phyloP scores from a whole-genome alignment of 148 eudicot genomes.

The Silene uniflora region DNA sequence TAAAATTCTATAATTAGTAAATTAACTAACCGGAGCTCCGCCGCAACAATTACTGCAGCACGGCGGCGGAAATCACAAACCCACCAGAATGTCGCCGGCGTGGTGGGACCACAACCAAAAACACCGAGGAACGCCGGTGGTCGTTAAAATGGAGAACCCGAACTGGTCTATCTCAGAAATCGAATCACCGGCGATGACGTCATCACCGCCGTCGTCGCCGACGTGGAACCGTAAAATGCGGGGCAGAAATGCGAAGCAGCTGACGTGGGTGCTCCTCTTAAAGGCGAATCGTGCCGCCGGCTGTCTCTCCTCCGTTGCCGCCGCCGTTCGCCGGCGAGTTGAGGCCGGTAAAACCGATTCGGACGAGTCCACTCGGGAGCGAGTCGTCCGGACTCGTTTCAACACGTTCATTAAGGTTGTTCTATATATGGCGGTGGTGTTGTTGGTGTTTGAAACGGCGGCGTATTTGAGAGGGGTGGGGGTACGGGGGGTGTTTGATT shows the following conservation, averaged over 20 bases:
- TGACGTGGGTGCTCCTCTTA: conserved; percentile 80
- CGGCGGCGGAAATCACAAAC: not conserved
- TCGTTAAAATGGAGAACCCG: conserved; percentile 89
- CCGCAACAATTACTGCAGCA: not conserved
- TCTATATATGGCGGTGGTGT: not conserved
- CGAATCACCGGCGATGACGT: conserved; percentile 30
- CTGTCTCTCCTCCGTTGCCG: conserved; percentile 56
- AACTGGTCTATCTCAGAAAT: conserved; percentile 92
- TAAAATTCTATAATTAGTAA: not conserved
- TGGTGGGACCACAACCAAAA: conserved; percentile 36
- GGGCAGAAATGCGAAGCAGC: conserved; percentile 73
- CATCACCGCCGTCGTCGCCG: conserved; percentile 3
- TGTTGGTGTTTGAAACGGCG: conserved; percentile 5
- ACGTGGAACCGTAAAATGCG: conserved; percentile 28
- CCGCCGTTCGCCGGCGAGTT: conserved; percentile 67
- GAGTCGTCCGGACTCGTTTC: conserved; percentile 26
- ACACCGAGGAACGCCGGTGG: conserved; percentile 81
- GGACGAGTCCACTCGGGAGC: conserved; percentile 20
- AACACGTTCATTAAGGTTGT: conserved; percentile 31
- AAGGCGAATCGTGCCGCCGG: conserved; percentile 87
- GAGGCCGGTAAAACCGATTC: conserved; percentile 61
- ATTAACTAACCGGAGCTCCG: not conserved
- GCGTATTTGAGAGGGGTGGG: not conserved
- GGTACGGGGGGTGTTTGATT: not conserved
- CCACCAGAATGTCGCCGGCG: conserved; percentile 58